Evolutionary conservation across 805 yeast genomes (phyloP).

Genomic region (Kuraishia molischiana): DNA sequence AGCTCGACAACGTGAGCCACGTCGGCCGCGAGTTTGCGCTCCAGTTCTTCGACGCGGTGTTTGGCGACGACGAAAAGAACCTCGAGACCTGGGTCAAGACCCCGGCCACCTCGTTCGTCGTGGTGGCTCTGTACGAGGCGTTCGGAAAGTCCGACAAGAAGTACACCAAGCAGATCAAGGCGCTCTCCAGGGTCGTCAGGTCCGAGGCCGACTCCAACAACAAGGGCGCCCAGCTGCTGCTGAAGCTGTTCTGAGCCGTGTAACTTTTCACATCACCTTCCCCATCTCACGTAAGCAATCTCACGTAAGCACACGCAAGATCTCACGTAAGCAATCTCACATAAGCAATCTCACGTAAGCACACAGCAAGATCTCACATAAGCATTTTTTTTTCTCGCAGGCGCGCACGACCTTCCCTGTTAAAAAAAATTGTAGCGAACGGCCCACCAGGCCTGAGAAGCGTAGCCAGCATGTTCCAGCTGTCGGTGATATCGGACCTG

Average conservation of each 20-base stretch:
- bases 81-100: conserved; percentile 61
- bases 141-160: conserved; percentile 31
- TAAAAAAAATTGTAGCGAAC: no score
- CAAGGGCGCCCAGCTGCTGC: conserved; percentile 54
- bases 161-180: conserved; percentile 46
- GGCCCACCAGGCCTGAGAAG: no score
- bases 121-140: conserved; percentile 71
- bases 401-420: no score
- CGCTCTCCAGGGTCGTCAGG: conserved; percentile 32
- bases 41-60: conserved; percentile 29
- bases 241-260: conserved; percentile 20
- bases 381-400: no score
- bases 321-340: no score
- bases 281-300: not conserved
- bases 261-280: no score
- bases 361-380: no score
- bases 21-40: conserved; percentile 53
- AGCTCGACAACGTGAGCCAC: conserved; percentile 31
- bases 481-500: conserved; percentile 73
- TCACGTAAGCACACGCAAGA: no score
- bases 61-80: conserved; percentile 35
- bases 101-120: conserved; percentile 70
- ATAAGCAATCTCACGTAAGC: no score
- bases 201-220: conserved; percentile 32
- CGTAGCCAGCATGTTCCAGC: conserved; percentile 76